A percentile compares a stretch with the other conserved stretches of the same genome.
Conservation (phyloP, 176 grass and related monocot genomes). For the Carex pumila region DNA sequence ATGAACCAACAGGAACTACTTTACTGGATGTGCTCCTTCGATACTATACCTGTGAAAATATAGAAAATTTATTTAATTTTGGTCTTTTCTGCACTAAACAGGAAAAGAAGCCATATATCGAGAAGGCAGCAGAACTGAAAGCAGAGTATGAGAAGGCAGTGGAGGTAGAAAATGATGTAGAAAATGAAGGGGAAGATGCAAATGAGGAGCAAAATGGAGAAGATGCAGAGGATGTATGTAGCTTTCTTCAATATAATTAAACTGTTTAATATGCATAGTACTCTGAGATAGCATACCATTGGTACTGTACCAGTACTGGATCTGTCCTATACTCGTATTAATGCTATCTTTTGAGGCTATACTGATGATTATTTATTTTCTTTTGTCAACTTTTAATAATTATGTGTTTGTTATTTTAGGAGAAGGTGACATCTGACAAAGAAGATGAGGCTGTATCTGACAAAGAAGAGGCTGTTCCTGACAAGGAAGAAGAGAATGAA, state of each 20-base stretch:
- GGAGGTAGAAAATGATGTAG: conserved; percentile 16
- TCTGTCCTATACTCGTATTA: background rate
- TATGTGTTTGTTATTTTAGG: conserved; percentile 4
- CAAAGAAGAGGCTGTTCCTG: conserved; percentile 3
- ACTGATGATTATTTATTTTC: background rate
- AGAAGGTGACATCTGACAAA: conserved; percentile 24
- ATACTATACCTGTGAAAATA: background rate
- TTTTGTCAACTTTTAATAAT: background rate
- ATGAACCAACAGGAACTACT: too few species aligned
- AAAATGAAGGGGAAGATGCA: conserved; percentile 44
- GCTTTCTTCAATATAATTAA: background rate
- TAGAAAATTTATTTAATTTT: background rate
- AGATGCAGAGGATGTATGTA: conserved; percentile 42
- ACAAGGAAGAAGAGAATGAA: conserved; percentile 6
- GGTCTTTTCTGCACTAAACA: background rate
- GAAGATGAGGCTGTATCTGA: conserved; percentile 7
- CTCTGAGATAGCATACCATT: background rate
- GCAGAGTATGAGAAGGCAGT: conserved; percentile 34
- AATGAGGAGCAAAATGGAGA: conserved; percentile 37
- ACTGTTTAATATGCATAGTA: background rate
- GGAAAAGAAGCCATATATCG: conserved; percentile 77
- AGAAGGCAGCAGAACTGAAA: conserved; percentile 59
- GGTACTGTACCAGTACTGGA: background rate
- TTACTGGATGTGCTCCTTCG: too few species aligned
- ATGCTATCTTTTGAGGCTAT: background rate